Base-by-base conservation (phyloP, 73 alveolate genomes). In the Paramecium sexaurelia region DNA sequence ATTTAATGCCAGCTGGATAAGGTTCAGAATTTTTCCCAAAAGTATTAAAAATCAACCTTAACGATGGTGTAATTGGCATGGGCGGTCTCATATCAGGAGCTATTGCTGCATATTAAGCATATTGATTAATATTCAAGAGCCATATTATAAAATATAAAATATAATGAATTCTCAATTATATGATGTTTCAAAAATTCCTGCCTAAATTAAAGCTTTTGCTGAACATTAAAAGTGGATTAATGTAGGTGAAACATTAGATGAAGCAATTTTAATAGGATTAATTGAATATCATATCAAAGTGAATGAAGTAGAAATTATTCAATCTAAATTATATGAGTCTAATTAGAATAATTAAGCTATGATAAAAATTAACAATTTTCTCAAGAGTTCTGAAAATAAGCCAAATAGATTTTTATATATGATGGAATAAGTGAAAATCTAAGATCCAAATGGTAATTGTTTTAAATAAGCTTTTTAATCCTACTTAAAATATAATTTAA, bases 31-130 rank as follows among this genome's bases (percentile, higher is more conserved):
- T 95, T 22, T 95, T 95, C 41, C 75, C 90, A 7, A 90, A 95
- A 47, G 68, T 75, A 20, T 93, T 95, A 51, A 95, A 95, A n/a
- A 92, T 92, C 90, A 89, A 89, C 73, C 94, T 95, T 55, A 92
- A 95, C 78, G 97, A 95, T 69, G 97, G 97, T 9, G 92, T 75
- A 11, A 93, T 95, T 35, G 97, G 96, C 20, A 43, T 92, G 20
- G 97, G 97, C 29, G 97, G 97, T 37, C 66, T 95, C 27, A 43
- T 87, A 57, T 83, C 95, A 45, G 97, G 96, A 0, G 93, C 92
- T 22, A 17, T 95, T 55, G 92, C 97, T 26, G 84, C 94, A 75
- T 95, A 95, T 85, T 43, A 37, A 11, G 90, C 90, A 10, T 78
- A 78, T 78, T 71, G 86, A 71, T 61, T 61, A 26, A 22, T 26